Base-by-base conservation (phyloP, 768 basidiomycete species). In the Psilocybe sp. region DNA sequence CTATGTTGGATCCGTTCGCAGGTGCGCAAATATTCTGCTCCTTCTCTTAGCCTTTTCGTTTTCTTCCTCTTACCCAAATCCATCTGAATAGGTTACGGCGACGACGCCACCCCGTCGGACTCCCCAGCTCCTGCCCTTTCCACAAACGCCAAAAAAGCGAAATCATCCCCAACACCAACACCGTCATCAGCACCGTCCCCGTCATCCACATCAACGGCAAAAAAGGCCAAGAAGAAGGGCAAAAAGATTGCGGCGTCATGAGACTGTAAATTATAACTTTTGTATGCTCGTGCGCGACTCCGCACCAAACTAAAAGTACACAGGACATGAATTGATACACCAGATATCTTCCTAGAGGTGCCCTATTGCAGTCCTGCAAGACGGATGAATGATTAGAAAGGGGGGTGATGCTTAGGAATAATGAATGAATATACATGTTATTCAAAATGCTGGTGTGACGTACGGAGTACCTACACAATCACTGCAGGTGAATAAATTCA, bases 1-100 rank as follows among this genome's bases (percentile, higher is more conserved):
- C 76, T 23, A 67, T 64, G 0, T 60, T 85, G 23, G 87, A 89
- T 65, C 82, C 84, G 5, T 89, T 89, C 56, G 77, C 82, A 50
- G 86, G 88, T 83, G 58, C 8, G 63, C 47, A 14, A n/a, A n/a
- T n/a, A n/a, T n/a, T n/a, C n/a, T 6, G 5, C 13, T 18, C 42
- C 4, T 32, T 15, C 47, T 49, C 4, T 15, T 23, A 34, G 4
- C 16, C 13, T 41, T 46, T 42, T 40, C 41, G 16, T 33, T 32
- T 34, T 39, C 15, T 31, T 9, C 18, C 23, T 40, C 49, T 37
- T 7, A 11, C 20, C 13, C 43, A 45, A 44, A 32, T 16, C 41
- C 8, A 45, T 40, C 8, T 23, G 12, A 28, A n/a, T 45, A 74
- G 75, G 72, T 5, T 71, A 71, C 44, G 69, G 66, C 18, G 72